A percentile compares a stretch with the other conserved stretches of the same genome.
Evolutionary conservation across 352 stramenopile species (phyloP).

Genomic region (Pythium sp.): DNA sequence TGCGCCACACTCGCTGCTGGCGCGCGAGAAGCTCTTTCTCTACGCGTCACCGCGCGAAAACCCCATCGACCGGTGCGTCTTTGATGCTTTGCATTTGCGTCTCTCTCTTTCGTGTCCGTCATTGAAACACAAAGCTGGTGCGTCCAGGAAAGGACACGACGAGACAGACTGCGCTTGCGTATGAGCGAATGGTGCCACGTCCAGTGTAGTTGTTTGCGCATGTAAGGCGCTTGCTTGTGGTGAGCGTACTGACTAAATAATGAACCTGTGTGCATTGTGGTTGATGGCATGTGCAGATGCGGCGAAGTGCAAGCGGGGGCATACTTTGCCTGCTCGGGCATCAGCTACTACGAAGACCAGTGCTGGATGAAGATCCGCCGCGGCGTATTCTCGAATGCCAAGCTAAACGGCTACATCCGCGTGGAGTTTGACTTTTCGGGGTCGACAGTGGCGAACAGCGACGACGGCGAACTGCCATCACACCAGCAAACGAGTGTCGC

Average conservation of each 20-base stretch:
- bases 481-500: conserved; percentile 28
- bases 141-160: neutral
- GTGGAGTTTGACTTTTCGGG: conserved; percentile 46
- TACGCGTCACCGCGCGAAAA: conserved; percentile 61
- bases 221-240: neutral
- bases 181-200: neutral
- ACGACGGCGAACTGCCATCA: conserved; percentile 26
- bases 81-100: neutral
- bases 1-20: conserved; percentile 22
- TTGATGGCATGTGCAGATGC: conserved; percentile 23
- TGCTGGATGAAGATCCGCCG: conserved; percentile 80
- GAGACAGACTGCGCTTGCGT: neutral
- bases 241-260: neutral
- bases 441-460: conserved; percentile 10
- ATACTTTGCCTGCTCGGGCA: conserved; percentile 64
- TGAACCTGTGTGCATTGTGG: neutral
- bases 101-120: neutral
- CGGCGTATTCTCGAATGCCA: conserved; percentile 69
- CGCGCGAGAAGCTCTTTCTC: conserved; percentile 52
- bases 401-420: conserved; percentile 68
- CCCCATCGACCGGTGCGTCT: conserved; percentile 44
- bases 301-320: conserved; percentile 53
- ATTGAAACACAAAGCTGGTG: no score
- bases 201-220: neutral
- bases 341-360: conserved; percentile 53